A percentile compares a stretch with the other conserved stretches of the same genome.
Evolutionary conservation across 345 rosid species (phyloP).

Genomic region (Syzygium jambos): DNA sequence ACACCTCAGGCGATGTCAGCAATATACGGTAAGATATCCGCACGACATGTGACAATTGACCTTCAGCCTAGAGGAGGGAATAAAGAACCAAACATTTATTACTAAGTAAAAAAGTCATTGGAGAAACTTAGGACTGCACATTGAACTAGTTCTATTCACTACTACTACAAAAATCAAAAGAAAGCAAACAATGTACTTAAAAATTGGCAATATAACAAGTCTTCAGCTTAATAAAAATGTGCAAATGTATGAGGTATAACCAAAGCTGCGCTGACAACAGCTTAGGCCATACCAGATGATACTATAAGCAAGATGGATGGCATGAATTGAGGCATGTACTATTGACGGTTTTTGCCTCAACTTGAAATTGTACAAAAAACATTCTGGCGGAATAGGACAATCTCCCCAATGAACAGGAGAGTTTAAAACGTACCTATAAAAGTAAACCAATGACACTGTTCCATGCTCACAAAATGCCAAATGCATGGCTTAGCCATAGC

Average conservation of each 20-base stretch:
- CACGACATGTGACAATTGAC: slow-evolving; percentile 26
- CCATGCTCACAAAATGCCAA: neutral
- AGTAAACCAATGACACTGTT: neutral
- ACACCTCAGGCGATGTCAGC: slow-evolving; percentile 36
- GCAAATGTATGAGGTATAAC: neutral
- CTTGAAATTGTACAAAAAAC: neutral
- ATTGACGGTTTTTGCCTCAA: neutral
- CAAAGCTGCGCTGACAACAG: neutral
- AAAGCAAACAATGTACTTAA: neutral
- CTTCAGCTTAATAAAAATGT: neutral
- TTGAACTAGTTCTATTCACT: neutral
- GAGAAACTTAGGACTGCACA: neutral
- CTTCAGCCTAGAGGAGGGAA: slow-evolving; percentile 32
- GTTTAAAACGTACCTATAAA: neutral
- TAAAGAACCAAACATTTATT: neutral
- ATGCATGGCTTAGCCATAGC: neutral
- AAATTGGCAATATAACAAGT: neutral
- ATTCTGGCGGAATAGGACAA: neutral
- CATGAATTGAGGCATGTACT: neutral
- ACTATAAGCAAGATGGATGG: neutral
- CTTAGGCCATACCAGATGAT: neutral
- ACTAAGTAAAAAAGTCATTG: neutral
- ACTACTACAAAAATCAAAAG: neutral
- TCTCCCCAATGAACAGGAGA: neutral
- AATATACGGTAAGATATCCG: slow-evolving; percentile 68